Percentiles rank a stretch among this genome's conserved stretches.
Evolutionary conservation across 148 eudicot genomes (phyloP).

Genomic region (Vaccinium vitisidaea): DNA sequence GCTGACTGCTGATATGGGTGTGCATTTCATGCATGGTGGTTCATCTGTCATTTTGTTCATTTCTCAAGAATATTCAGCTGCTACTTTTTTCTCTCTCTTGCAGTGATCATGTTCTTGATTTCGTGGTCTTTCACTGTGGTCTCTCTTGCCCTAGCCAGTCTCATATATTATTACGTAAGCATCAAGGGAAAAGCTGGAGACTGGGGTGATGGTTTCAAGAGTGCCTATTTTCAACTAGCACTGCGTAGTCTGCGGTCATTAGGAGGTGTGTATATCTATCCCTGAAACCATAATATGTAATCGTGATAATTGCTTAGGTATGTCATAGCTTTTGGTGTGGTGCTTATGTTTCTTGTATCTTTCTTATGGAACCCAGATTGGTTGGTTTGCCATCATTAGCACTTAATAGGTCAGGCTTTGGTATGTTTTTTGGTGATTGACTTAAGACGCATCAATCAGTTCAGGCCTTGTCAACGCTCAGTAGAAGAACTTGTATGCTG

Average conservation of each 20-base stretch:
- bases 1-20: background rate
- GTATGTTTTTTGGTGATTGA: background rate
- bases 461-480: background rate
- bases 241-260: constrained; percentile 97
- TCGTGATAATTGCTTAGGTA: background rate
- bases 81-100: constrained; percentile 23
- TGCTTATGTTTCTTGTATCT: background rate
- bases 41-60: background rate
- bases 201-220: constrained; percentile 99
- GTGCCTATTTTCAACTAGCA: constrained; percentile 99
- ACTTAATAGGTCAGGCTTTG: background rate
- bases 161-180: constrained; percentile 92
- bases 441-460: background rate
- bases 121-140: constrained; percentile 96
- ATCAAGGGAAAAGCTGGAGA: constrained; percentile 98
- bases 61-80: constrained; percentile 9
- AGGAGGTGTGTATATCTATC: constrained; percentile 60
- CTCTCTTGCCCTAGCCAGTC: constrained; percentile 90
- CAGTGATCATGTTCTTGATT: constrained; percentile 98
- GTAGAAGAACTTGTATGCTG: background rate
- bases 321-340: background rate
- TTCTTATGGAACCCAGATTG: background rate
- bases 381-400: background rate
- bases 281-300: background rate
- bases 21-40: background rate